phyloP scores from a whole-genome alignment of 139 green algal genomes.

The Micromonas pusilla region DNA sequence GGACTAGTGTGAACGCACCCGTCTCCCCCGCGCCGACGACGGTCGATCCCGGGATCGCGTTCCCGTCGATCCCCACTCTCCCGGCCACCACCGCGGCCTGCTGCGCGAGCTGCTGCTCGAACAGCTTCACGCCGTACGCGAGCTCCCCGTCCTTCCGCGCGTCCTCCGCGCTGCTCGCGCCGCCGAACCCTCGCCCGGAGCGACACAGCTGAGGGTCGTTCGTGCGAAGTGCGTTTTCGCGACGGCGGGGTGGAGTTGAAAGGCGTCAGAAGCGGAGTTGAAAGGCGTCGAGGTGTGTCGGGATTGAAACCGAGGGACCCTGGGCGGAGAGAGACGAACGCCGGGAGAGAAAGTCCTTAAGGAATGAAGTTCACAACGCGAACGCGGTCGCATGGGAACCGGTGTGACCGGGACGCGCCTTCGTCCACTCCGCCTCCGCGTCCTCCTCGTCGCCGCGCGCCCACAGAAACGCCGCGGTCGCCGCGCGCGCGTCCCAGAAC shows the following conservation, averaged over 20 bases:
- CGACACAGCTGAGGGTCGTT: not conserved
- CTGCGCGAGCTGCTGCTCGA: slow-evolving; percentile 2
- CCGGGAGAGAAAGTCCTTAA: no score
- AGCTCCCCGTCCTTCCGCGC: not conserved
- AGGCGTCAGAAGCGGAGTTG: no score
- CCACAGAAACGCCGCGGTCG: not conserved
- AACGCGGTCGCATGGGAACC: no score
- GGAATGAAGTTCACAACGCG: no score
- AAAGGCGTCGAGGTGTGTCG: no score
- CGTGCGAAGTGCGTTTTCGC: no score
- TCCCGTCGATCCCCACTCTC: not conserved
- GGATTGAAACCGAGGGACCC: no score
- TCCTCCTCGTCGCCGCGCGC: not conserved
- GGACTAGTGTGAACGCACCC: no score
- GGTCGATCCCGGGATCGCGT: no score
- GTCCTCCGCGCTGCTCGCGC: not conserved
- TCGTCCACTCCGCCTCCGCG: slow-evolving; percentile 20
- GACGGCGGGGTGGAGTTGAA: no score
- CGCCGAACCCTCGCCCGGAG: slow-evolving; percentile 5
- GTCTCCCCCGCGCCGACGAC: no score
- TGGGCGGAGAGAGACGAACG: no score
- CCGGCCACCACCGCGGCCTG: not conserved
- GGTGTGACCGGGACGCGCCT: not conserved
- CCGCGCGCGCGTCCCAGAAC: slow-evolving; percentile 22
- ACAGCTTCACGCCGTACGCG: not conserved